Evolutionary conservation across 1,139 yeast genomes (phyloP), one percentile per base, ranked within the genome.

Genomic region (Geotrichum europaeum): DNA sequence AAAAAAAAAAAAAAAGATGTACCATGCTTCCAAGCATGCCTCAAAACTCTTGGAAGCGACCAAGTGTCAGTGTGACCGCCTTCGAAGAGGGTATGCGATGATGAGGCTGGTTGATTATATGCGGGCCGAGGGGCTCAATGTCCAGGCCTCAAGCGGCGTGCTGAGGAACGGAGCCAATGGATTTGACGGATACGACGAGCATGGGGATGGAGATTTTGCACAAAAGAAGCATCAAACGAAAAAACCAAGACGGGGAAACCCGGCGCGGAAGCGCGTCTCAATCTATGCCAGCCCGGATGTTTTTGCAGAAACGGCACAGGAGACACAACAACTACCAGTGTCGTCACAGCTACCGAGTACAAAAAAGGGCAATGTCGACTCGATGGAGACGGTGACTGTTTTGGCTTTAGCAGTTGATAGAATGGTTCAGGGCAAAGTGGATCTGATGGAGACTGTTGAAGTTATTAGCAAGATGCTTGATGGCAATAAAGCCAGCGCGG

Each of bases 331-430:
- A 7, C 20, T 40, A n/a, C 47, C 47, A 40, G 10, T 5, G n/a
- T 36, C 43, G 47, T 15, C 34, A 12, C 32, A 5, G 34, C 13
- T 25, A 9, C 18, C 36, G 18, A 15, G 20, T 5, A 49, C 18
- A n/a, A 40, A 40, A n/a, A 40, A 40, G 47, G 47, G 47, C 20
- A 40, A 40, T 40, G 24, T 52, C 2, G 58, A 49, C 40, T 51
- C 51, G 20, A 25, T 58, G 25, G 61, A 58, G 49, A 32, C 40
- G 12, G 58, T 49, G 6, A 55, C 61, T 7, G 49, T 58, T 32
- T 40, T 58, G 28, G 61, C 61, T 7, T 22, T 40, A 4, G 47
- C 47, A 15, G 47, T 40, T 15, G 47, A 40, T 15, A 40, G 47
- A 40, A 40, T 40, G 47, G 47, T 40, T 40, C 18, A n/a, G 6